Evolutionary conservation across 2,329 filamentous ascomycete species (phyloP).

Genomic region (Xenoacremonium recifei): DNA sequence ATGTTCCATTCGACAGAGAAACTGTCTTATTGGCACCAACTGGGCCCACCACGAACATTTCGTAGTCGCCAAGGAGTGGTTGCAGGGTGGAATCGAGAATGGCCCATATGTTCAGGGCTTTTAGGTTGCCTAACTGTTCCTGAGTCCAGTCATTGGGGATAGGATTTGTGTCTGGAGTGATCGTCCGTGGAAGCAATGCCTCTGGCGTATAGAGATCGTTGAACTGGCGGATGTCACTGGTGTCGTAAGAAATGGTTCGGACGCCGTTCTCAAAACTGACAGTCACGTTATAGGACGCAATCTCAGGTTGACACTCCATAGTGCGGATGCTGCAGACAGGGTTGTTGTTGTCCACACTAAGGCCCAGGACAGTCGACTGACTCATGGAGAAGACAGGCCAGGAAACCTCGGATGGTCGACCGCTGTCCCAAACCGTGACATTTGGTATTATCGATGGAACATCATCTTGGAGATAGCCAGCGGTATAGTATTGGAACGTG

Average conservation of each 20-base stretch:
- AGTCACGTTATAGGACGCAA: background rate
- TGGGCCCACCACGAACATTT: background rate
- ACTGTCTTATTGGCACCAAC: background rate
- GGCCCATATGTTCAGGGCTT: background rate
- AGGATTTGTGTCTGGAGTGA: background rate
- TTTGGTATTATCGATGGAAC: no score
- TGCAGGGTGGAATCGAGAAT: constrained; percentile 1
- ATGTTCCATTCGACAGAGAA: background rate
- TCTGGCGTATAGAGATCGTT: background rate
- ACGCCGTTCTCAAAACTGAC: background rate
- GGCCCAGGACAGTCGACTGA: no score
- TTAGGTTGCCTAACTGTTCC: background rate
- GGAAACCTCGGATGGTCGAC: no score
- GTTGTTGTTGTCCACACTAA: no score
- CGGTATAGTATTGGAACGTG: no score
- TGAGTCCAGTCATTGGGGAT: background rate
- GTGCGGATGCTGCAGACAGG: no score
- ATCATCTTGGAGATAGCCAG: no score
- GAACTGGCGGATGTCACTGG: background rate
- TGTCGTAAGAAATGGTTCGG: background rate
- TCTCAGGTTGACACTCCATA: background rate
- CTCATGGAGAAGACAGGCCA: no score
- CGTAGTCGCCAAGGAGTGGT: background rate
- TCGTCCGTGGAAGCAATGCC: background rate
- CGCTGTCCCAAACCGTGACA: no score